Conservation (phyloP, 805 yeast species). For the Teunomyces gatunensis region DNA sequence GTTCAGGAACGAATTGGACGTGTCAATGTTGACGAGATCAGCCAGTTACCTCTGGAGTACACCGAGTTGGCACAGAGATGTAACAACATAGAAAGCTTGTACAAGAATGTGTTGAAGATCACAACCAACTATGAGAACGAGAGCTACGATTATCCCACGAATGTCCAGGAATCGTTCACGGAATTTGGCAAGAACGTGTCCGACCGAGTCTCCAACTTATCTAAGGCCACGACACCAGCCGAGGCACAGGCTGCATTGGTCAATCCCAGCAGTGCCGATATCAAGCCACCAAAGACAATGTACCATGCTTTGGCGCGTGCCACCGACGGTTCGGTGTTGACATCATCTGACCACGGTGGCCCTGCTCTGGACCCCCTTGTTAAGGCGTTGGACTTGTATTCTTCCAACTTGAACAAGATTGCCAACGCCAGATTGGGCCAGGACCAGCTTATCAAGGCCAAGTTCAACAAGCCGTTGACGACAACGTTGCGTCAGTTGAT, state of each 20-base stretch:
- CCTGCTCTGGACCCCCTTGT: constrained; percentile 50
- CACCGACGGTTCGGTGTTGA: constrained; percentile 51
- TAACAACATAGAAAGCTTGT: constrained; percentile 40
- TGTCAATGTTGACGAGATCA: constrained; percentile 63
- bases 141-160: constrained; percentile 80
- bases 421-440: constrained; percentile 83
- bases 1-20: constrained; percentile 79
- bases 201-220: constrained; percentile 60
- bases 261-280: constrained; percentile 37
- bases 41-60: constrained; percentile 79
- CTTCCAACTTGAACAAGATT: constrained; percentile 67
- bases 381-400: constrained; percentile 62
- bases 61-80: constrained; percentile 43
- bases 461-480: constrained; percentile 65
- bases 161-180: constrained; percentile 68
- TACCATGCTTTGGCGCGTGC: constrained; percentile 81
- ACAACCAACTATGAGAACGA: constrained; percentile 64
- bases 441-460: constrained; percentile 66
- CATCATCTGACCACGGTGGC: constrained; percentile 32
- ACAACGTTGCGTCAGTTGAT: constrained; percentile 61
- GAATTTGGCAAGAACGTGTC: constrained; percentile 68
- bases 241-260: constrained; percentile 76
- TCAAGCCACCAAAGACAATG: constrained; percentile 73
- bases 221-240: constrained; percentile 71
- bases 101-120: constrained; percentile 41